These are phyloP conservation scores for Cystobasidium slooffiae DNA, from an alignment of 1,284 basidiomycete species.

Conservation along the genomic window DNA sequence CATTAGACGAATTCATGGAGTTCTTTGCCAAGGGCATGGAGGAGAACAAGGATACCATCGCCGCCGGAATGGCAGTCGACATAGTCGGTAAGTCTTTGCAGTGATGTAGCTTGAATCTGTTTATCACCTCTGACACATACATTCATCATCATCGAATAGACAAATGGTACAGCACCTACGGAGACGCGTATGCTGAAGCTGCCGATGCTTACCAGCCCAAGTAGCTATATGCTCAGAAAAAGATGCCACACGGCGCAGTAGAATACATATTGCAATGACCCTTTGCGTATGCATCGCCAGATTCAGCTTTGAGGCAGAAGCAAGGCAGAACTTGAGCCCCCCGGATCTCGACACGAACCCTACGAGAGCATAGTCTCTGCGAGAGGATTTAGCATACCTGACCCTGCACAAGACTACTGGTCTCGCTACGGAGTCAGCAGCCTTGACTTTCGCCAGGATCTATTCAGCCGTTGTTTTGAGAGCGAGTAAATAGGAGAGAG, in stretches of 20 bases:
- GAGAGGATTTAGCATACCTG: too few species aligned
- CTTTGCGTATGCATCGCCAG: too few species aligned
- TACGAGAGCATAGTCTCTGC: too few species aligned
- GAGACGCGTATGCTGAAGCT: conserved; percentile 50
- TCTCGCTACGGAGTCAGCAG: too few species aligned
- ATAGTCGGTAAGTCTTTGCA: conserved; percentile 43
- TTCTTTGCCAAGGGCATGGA: conserved; percentile 50
- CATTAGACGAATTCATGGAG: conserved; percentile 54
- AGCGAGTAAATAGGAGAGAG: too few species aligned
- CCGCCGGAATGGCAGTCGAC: conserved; percentile 50
- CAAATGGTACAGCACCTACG: conserved; percentile 52
- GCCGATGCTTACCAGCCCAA: conserved; percentile 48
- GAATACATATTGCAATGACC: not conserved
- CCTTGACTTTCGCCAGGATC: too few species aligned
- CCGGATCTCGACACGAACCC: too few species aligned
- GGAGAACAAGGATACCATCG: conserved; percentile 52
- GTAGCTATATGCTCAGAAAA: conserved; percentile 3
- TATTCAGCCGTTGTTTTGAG: too few species aligned
- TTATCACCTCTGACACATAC: too few species aligned
- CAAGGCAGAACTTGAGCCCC: too few species aligned
- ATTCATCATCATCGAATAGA: not conserved
- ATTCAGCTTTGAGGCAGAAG: too few species aligned
- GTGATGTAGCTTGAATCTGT: not conserved
- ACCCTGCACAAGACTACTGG: too few species aligned
- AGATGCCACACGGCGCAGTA: not conserved